These are phyloP conservation scores for Podaxis carcinomalis DNA, from an alignment of 768 basidiomycete genomes.

Conservation along the genomic window DNA sequence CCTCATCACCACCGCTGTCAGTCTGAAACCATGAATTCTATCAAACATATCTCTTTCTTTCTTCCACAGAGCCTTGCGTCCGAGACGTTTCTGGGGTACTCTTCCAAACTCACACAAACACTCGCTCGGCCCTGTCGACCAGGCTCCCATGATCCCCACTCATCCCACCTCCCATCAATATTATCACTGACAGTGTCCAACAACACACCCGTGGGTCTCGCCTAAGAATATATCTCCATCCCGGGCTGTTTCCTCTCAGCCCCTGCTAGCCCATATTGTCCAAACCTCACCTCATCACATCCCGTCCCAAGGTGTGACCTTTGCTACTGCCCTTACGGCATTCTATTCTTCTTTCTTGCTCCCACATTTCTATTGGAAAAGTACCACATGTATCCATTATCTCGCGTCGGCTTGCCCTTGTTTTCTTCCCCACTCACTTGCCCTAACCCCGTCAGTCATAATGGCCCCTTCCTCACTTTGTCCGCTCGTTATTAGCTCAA, in stretches of 20 bases:
- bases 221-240: conserved; percentile 3
- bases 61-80: not conserved
- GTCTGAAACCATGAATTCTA: not conserved
- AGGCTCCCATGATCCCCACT: not conserved
- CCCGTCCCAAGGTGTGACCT: not conserved
- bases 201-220: not conserved
- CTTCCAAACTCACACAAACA: not conserved
- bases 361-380: conserved; percentile 1
- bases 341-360: not conserved
- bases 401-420: not conserved
- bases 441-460: not conserved
- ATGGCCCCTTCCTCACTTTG: not conserved
- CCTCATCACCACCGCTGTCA: conserved; percentile 9
- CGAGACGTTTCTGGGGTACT: not conserved
- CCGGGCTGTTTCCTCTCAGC: conserved; percentile 8
- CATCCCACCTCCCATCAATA: not conserved
- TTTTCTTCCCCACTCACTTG: not conserved
- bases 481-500: not conserved
- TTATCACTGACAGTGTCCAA: conserved; percentile 1
- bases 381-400: conserved; percentile 2
- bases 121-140: not conserved
- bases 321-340: conserved; percentile 4
- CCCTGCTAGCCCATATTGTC: not conserved
- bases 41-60: not conserved
- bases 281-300: not conserved